These are phyloP conservation scores for Massariosphaeria phaeospora DNA, from an alignment of 495 filamentous ascomycete genomes.

Conservation along the genomic window DNA sequence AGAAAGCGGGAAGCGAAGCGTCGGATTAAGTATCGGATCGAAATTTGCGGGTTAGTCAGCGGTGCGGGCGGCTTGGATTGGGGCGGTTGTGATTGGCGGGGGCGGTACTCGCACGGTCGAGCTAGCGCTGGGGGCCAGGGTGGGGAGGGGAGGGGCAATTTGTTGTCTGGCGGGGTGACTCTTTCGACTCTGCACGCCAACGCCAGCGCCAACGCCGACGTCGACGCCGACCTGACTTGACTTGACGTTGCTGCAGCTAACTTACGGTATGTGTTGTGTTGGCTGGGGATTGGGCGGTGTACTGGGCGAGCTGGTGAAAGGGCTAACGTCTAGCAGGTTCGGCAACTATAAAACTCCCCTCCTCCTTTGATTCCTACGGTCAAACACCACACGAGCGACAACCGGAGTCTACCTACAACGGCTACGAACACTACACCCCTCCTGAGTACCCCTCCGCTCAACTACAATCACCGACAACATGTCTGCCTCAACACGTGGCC, in stretches of 20 bases:
- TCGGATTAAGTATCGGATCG: neutral
- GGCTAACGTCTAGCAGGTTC: too few relatives aligned
- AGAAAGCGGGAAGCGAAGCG: conserved; percentile 37
- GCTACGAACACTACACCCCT: too few relatives aligned
- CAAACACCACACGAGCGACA: neutral
- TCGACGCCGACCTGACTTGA: too few relatives aligned
- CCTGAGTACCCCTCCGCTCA: neutral
- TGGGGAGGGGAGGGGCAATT: neutral
- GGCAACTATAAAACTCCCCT: too few relatives aligned
- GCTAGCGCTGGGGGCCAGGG: neutral
- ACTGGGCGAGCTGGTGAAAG: too few relatives aligned
- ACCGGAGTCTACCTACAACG: too few relatives aligned
- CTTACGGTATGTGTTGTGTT: too few relatives aligned
- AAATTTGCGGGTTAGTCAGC: conserved; percentile 9
- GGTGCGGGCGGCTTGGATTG: neutral
- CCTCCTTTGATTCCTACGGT: neutral
- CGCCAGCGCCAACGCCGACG: too few relatives aligned
- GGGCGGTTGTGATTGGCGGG: neutral
- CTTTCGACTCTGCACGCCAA: too few relatives aligned
- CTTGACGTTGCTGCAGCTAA: too few relatives aligned
- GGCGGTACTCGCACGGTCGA: conserved; percentile 3
- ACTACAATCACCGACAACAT: neutral
- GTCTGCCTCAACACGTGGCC: conserved; percentile 50
- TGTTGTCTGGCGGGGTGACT: conserved; percentile 1
- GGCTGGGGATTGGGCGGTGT: too few relatives aligned